Evolutionary conservation across 768 basidiomycete genomes (phyloP).

Genomic region (Pleurotus pulmonarius): DNA sequence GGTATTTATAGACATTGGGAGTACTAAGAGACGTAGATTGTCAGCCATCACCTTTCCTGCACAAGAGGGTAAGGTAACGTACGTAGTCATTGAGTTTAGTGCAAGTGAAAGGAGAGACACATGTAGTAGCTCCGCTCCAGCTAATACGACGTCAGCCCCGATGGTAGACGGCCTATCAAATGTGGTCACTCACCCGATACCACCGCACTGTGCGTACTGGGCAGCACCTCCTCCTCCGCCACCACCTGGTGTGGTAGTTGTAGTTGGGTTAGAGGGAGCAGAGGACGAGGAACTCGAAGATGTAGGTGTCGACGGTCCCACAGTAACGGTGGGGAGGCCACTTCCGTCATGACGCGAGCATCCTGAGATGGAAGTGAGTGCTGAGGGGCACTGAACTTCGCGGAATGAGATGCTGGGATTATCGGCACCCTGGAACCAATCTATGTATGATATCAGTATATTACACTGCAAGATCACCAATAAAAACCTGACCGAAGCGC

Average conservation of each 20-base stretch:
- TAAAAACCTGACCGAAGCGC: conserved; percentile 1
- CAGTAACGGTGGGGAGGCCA: background rate
- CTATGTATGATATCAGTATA: background rate
- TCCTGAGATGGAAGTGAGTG: conserved; percentile 1
- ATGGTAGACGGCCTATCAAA: background rate
- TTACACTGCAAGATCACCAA: background rate
- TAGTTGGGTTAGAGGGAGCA: background rate
- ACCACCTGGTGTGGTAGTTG: background rate
- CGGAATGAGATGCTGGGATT: conserved; percentile 3
- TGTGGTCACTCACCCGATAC: background rate
- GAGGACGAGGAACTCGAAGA: background rate
- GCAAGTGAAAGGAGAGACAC: background rate
- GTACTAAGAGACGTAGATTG: background rate
- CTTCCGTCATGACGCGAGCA: conserved; percentile 3
- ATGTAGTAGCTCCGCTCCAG: background rate
- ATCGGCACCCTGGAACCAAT: conserved; percentile 7
- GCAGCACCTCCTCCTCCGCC: background rate
- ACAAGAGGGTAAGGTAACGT: background rate
- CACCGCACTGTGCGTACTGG: conserved; percentile 3
- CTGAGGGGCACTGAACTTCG: conserved; percentile 1
- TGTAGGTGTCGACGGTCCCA: background rate
- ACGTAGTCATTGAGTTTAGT: conserved; percentile 1
- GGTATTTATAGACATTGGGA: background rate
- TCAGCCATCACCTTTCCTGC: background rate
- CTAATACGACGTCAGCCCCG: background rate